Evolutionary conservation across 257 asterid species (phyloP).

Genomic region (Solanum lignicaule): DNA sequence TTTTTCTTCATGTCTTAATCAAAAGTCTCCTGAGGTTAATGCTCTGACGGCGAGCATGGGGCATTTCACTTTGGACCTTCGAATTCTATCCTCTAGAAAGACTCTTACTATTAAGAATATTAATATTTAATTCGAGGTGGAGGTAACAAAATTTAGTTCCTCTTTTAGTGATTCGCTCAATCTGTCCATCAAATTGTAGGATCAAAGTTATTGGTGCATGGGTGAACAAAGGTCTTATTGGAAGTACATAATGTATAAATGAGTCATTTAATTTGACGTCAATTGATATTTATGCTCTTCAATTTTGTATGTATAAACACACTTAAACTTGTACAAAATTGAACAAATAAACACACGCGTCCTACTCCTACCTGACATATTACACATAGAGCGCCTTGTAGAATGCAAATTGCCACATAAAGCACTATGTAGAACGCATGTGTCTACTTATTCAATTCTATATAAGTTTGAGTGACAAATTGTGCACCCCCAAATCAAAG

Average conservation of each 20-base stretch:
- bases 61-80: neutral
- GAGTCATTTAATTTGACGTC: no score
- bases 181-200: neutral
- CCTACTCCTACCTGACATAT: no score
- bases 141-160: neutral
- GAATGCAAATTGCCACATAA: no score
- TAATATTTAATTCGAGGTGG: neutral
- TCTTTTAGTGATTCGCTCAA: neutral
- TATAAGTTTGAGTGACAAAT: no score
- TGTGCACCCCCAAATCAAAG: neutral
- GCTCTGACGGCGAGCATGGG: neutral
- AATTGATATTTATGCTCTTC: no score
- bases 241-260: no score
- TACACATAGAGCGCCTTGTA: no score
- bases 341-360: no score
- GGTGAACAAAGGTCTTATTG: neutral
- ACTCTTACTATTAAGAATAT: neutral
- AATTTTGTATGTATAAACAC: neutral
- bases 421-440: neutral
- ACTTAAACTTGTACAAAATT: no score
- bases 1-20: neutral
- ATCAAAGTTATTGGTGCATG: neutral
- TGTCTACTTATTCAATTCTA: no score
- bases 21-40: neutral
- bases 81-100: neutral